Conservation (phyloP, 129 eudicot species). For the Glebionis coronaria region DNA sequence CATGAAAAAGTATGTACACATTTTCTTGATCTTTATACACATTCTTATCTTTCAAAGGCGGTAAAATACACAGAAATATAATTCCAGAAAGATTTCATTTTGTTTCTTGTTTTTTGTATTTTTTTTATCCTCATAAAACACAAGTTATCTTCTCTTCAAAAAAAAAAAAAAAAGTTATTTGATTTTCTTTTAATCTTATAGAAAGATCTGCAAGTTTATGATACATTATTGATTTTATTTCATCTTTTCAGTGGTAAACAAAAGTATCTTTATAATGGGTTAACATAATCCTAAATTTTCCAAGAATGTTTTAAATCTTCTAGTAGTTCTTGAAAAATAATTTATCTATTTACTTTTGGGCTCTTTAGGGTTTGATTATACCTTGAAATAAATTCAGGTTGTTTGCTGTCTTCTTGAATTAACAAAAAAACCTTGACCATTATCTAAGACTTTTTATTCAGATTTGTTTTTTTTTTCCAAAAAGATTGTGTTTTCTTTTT, state of each 20-base stretch:
- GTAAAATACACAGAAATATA: neutral
- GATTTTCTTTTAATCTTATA: neutral
- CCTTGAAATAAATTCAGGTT: constrained; percentile 2
- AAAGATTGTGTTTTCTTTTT: too few species aligned
- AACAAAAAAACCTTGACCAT: neutral
- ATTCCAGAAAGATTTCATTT: neutral
- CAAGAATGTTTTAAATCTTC: neutral
- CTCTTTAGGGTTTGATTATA: constrained; percentile 12
- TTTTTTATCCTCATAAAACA: too few species aligned
- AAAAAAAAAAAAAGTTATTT: too few species aligned
- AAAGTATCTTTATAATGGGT: constrained; percentile 1
- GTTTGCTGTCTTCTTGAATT: neutral
- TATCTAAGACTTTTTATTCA: constrained; percentile 13
- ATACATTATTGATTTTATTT: too few species aligned
- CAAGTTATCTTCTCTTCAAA: too few species aligned
- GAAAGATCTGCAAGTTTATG: neutral
- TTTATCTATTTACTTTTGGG: neutral
- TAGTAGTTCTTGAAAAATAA: neutral
- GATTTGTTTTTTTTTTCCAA: constrained; percentile 20
- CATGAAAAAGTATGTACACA: neutral
- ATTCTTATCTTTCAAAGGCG: neutral
- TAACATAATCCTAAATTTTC: neutral
- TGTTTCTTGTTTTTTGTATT: neutral
- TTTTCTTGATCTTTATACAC: neutral
- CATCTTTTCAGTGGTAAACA: neutral